Conservation (phyloP, 2,329 filamentous ascomycete species). For the Xylaria digitata region DNA sequence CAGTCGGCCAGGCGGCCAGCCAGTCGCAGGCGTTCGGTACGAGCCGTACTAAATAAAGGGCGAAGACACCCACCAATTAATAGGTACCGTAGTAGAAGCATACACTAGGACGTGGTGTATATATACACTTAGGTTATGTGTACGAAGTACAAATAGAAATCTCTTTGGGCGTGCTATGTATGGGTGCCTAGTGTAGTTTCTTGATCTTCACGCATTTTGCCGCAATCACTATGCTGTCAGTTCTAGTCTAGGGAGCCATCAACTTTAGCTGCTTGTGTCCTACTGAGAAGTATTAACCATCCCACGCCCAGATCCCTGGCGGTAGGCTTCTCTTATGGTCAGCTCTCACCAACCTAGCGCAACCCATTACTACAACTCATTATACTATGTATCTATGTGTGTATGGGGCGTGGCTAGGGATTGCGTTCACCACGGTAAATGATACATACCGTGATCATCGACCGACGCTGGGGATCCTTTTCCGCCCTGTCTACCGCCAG, state of each 20-base stretch:
- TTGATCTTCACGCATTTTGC: constrained; percentile 25
- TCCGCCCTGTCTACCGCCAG: not conserved
- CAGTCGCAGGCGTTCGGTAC: constrained; percentile 28
- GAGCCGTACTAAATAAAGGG: constrained; percentile 27
- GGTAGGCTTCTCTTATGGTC: constrained; percentile 29
- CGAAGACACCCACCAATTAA: constrained; percentile 27
- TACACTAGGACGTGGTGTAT: not conserved
- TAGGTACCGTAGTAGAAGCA: not conserved
- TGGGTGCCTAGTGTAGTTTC: constrained; percentile 1
- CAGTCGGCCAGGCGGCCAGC: constrained; percentile 15
- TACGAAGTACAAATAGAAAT: constrained; percentile 9
- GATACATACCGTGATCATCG: constrained; percentile 1
- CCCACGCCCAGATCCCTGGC: constrained; percentile 36
- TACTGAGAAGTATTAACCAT: constrained; percentile 25
- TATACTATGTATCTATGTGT: constrained; percentile 27
- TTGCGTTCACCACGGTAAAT: constrained; percentile 3
- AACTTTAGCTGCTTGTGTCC: constrained; percentile 20
- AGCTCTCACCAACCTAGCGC: constrained; percentile 34
- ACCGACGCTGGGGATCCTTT: constrained; percentile 11
- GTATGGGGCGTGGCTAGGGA: constrained; percentile 1
- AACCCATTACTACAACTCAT: constrained; percentile 36
- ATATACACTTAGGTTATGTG: not conserved
- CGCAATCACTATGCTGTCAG: constrained; percentile 24
- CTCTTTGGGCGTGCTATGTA: not conserved
- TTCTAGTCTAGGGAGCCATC: constrained; percentile 1